Conservation (phyloP, 2,329 filamentous ascomycete species). For the Aspergillus versicolor region DNA sequence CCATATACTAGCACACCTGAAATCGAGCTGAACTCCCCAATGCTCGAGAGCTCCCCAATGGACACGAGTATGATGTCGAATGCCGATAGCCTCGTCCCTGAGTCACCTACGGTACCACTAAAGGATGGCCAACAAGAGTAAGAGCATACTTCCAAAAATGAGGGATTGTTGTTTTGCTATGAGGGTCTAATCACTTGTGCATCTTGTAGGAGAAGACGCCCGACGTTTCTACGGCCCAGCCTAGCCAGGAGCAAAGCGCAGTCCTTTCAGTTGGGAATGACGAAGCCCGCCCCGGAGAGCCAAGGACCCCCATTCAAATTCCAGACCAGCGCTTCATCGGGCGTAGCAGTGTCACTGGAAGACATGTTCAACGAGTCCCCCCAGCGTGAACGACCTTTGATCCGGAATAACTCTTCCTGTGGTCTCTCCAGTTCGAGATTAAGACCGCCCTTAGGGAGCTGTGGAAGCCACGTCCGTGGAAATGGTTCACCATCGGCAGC, state of each 20-base stretch:
- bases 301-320: slow-evolving; percentile 76
- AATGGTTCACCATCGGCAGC: slow-evolving; percentile 73
- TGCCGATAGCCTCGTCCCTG: slow-evolving; percentile 39
- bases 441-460: slow-evolving; percentile 63
- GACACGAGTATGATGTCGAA: slow-evolving; percentile 41
- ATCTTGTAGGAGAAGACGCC: slow-evolving; percentile 61
- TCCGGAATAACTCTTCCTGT: slow-evolving; percentile 61
- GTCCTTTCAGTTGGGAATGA: slow-evolving; percentile 65
- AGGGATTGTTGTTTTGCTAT: not conserved
- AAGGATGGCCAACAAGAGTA: slow-evolving; percentile 36
- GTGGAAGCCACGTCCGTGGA: slow-evolving; percentile 56
- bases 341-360: slow-evolving; percentile 67
- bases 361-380: slow-evolving; percentile 83
- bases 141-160: slow-evolving; percentile 19
- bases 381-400: slow-evolving; percentile 64
- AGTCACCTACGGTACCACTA: slow-evolving; percentile 37
- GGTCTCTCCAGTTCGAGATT: slow-evolving; percentile 59
- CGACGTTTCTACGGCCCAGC: slow-evolving; percentile 70
- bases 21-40: slow-evolving; percentile 70
- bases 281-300: slow-evolving; percentile 61
- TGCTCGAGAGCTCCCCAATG: slow-evolving; percentile 55
- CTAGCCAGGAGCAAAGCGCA: slow-evolving; percentile 72
- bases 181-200: slow-evolving; percentile 21
- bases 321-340: slow-evolving; percentile 56
- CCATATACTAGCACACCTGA: slow-evolving; percentile 61